Evolutionary conservation across 352 stramenopile genomes (phyloP).

Genomic region (Phytophthora ohioensis): DNA sequence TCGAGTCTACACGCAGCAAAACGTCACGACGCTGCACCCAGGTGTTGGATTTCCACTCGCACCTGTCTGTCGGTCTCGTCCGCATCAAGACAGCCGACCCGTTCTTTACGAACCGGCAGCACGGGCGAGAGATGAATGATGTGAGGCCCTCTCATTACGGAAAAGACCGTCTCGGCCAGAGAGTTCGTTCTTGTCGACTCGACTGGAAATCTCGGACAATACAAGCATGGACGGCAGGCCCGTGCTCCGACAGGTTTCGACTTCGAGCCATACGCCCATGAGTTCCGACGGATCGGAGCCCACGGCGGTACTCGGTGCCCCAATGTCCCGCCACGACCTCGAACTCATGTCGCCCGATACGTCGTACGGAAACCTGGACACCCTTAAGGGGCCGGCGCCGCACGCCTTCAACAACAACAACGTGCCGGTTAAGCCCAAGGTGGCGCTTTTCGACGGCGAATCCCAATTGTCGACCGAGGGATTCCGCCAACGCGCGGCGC

Average conservation of each 20-base stretch:
- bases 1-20: constrained; percentile 10
- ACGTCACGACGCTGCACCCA: constrained; percentile 18
- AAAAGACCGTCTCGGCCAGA: constrained; percentile 37
- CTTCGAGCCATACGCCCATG: constrained; percentile 34
- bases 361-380: constrained; percentile 40
- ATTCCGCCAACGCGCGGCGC: constrained; percentile 36
- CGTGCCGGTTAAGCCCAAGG: constrained; percentile 39
- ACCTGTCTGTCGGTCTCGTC: constrained; percentile 20
- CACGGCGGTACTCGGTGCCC: constrained; percentile 38
- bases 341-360: constrained; percentile 37
- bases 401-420: constrained; percentile 41
- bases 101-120: constrained; percentile 26
- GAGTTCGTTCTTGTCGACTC: constrained; percentile 9
- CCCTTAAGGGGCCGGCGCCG: constrained; percentile 27
- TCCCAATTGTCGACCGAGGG: constrained; percentile 46
- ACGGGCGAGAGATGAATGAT: constrained; percentile 11
- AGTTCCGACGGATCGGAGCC: constrained; percentile 36
- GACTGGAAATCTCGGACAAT: constrained; percentile 16
- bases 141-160: constrained; percentile 30
- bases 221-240: constrained; percentile 13
- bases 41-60: constrained; percentile 26
- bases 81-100: constrained; percentile 12
- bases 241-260: constrained; percentile 35
- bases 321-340: constrained; percentile 35
- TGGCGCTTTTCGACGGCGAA: constrained; percentile 42